A percentile compares a stretch with the other conserved stretches of the same genome.
Evolutionary conservation across 306 rosid species (phyloP).

Genomic region (Glycine latifolia): DNA sequence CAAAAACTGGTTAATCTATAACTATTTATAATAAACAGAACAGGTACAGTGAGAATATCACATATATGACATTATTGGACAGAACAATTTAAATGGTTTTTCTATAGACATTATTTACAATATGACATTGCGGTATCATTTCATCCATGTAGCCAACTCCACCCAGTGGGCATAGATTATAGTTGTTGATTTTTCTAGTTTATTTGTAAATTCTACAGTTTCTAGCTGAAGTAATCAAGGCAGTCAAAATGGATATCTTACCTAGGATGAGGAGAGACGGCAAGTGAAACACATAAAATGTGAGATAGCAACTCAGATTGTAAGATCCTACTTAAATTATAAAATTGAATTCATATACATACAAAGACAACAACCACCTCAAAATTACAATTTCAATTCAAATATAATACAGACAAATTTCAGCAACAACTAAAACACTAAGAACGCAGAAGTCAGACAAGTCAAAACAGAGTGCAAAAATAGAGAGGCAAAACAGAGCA

Average conservation of each 20-base stretch:
- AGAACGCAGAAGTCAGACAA: not conserved
- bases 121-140: not conserved
- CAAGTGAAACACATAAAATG: not conserved
- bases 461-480: not conserved
- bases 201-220: constrained; percentile 16
- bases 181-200: not conserved
- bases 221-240: not conserved
- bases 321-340: not conserved
- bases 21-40: not conserved
- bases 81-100: not conserved
- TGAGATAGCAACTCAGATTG: not conserved
- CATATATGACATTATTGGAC: not conserved
- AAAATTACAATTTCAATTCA: not conserved
- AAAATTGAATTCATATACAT: not conserved
- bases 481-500: not conserved
- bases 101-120: not conserved
- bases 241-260: not conserved
- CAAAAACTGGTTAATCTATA: not conserved
- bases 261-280: not conserved
- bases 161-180: not conserved
- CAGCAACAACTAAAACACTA: not conserved
- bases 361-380: not conserved
- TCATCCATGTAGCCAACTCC: constrained; percentile 3
- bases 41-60: not conserved
- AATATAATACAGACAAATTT: not conserved